Base-by-base conservation (phyloP, 306 rosid genomes). In the Dryas alaskensis region DNA sequence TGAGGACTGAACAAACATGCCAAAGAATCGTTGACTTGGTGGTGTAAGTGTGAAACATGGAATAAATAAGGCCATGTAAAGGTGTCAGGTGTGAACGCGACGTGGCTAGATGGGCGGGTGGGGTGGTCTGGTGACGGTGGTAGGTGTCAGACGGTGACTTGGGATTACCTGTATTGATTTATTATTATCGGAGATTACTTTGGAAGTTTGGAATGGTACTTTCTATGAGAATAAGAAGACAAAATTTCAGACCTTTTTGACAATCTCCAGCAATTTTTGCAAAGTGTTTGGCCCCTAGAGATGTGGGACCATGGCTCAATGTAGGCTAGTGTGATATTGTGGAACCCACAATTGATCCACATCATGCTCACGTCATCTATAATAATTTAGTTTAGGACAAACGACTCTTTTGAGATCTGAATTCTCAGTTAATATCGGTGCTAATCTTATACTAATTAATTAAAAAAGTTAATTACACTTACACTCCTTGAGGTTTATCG, bases 41-140 rank as follows among this genome's bases (percentile, higher is more conserved):
- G 2, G 50, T 14, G 13, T 3, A 53, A 9, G 81, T 63, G 81
- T 57, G 42, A 68, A 74, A 69, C 60, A 16, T 61, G 72, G 70
- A 61, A 31, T 8, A 17, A 43, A 43, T 14, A 22, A 72, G 45
- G 6, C 49, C 55, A 17, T 6, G 25, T 0, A 7, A 27, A 2
- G 59, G 47, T 10, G 3, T 57, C 67, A 62, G 4, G 76, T 83
- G 80, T 83, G 84, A 80, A 83, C 81, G 74, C 80, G 62, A 50
- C 37, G 40, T 19, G 63, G 74, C 51, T 48, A 5, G 8, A 11
- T 1, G 43, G 6, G 66, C 59, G 48, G 68, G 78, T 49, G 79
- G 70, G 22, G 22, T 22, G 22, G 22, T 22, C 22, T 22, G 22
- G 22, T 22, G 22, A 22, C 73, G 69, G 76, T 62, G 73, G 77